These are phyloP conservation scores for Ephemerocybe angulata DNA, from an alignment of 768 basidiomycete genomes.

Conservation along the genomic window DNA sequence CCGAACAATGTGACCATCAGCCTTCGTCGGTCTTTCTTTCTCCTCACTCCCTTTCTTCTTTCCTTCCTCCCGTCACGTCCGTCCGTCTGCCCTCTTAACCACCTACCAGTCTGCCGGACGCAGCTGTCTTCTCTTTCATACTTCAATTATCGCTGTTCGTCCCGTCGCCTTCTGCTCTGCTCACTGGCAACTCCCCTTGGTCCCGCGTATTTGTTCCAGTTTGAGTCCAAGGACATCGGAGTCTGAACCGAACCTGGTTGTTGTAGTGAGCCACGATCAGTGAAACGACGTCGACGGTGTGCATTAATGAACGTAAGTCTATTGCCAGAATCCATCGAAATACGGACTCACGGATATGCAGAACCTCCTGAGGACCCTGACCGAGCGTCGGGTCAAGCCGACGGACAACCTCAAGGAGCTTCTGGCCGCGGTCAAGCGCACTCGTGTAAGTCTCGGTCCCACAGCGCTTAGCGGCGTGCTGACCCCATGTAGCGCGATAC, in stretches of 20 bases:
- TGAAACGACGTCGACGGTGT: constrained; percentile 13
- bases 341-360: constrained; percentile 25
- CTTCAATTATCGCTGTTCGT: not conserved
- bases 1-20: not conserved
- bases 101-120: not conserved
- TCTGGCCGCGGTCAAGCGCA: constrained; percentile 81
- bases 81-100: too few relatives aligned
- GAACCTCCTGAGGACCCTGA: constrained; percentile 89
- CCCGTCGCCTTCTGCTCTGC: too few relatives aligned
- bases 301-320: constrained; percentile 42
- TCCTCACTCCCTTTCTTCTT: not conserved
- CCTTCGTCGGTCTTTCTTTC: not conserved
- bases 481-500: constrained; percentile 32
- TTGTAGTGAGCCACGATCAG: constrained; percentile 11
- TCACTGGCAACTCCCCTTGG: not conserved
- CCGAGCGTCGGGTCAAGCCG: constrained; percentile 67
- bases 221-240: constrained; percentile 16
- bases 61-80: too few relatives aligned
- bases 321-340: constrained; percentile 23
- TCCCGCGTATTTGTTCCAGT: constrained; percentile 16
- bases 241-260: constrained; percentile 10
- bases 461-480: constrained; percentile 10
- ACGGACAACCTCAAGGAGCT: constrained; percentile 78
- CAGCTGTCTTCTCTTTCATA: not conserved
- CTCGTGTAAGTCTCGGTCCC: constrained; percentile 60